Evolutionary conservation across 2,329 filamentous ascomycete species (phyloP).

Genomic region (Balansia obtecta): DNA sequence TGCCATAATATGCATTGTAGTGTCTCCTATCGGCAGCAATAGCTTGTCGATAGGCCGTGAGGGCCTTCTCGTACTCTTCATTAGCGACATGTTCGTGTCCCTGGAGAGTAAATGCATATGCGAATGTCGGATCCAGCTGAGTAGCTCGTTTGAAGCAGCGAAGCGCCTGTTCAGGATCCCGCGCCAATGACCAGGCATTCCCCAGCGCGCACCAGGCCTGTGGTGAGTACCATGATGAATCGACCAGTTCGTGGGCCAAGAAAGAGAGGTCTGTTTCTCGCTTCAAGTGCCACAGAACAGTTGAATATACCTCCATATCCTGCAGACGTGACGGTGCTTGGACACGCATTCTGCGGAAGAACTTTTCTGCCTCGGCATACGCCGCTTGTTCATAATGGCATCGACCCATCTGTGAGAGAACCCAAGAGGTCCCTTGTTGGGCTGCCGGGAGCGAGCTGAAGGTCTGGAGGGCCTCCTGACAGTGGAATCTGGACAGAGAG

Average conservation of each 20-base stretch:
- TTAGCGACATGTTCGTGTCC: conserved; percentile 93
- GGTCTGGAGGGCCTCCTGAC: conserved; percentile 61
- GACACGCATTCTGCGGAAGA: conserved; percentile 67
- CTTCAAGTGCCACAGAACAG: conserved; percentile 96
- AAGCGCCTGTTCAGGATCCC: conserved; percentile 89
- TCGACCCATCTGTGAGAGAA: conserved; percentile 79
- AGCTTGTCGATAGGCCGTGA: conserved; percentile 74
- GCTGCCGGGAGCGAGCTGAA: conserved; percentile 57
- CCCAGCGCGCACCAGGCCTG: conserved; percentile 94
- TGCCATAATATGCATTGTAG: conserved; percentile 98
- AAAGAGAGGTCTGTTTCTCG: conserved; percentile 85
- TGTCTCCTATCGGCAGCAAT: conserved; percentile 79
- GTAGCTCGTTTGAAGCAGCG: conserved; percentile 91
- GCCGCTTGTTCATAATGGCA: conserved; percentile 83
- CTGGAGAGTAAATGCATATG: conserved; percentile 90
- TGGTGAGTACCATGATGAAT: conserved; percentile 76
- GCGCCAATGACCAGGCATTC: conserved; percentile 84
- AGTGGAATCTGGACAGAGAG: conserved; percentile 65
- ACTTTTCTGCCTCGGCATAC: conserved; percentile 77
- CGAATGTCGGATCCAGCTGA: conserved; percentile 78
- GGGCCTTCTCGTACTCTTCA: conserved; percentile 93
- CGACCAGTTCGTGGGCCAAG: conserved; percentile 79
- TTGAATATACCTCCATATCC: conserved; percentile 98
- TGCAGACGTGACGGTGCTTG: conserved; percentile 73
- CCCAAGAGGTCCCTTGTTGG: conserved; percentile 88